These are phyloP conservation scores for Aureobasidium mangrovei DNA, from an alignment of 2,329 filamentous ascomycete genomes.

Conservation along the genomic window DNA sequence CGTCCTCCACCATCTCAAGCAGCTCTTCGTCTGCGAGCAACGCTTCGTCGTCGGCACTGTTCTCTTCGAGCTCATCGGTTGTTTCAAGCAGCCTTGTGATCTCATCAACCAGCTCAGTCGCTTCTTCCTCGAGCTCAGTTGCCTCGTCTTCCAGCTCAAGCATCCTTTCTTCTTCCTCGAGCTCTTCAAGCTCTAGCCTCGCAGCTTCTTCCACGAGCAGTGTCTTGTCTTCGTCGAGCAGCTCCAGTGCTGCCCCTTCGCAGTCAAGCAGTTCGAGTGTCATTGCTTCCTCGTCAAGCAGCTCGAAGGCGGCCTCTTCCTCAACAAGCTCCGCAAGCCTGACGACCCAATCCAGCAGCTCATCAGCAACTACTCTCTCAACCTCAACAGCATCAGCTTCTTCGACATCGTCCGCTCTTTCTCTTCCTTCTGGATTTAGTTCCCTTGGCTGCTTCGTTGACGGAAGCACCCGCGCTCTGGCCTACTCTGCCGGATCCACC, in stretches of 20 bases:
- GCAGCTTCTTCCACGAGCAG: not conserved
- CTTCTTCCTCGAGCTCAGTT: not conserved
- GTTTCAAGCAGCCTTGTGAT: not conserved
- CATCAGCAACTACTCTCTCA: constrained; percentile 13
- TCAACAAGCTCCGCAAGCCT: constrained; percentile 8
- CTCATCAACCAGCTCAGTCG: not conserved
- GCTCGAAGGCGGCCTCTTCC: not conserved
- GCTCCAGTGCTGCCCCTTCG: not conserved
- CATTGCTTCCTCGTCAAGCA: not conserved
- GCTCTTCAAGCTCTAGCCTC: not conserved
- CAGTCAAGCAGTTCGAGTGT: not conserved
- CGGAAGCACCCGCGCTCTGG: constrained; percentile 19
- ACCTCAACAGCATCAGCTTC: constrained; percentile 14
- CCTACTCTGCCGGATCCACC: constrained; percentile 17
- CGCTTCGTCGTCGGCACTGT: not conserved
- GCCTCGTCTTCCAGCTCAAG: not conserved
- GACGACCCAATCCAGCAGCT: constrained; percentile 9
- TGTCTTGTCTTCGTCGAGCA: constrained; percentile 10
- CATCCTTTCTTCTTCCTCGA: not conserved
- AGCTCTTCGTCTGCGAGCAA: not conserved
- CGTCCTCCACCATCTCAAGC: constrained; percentile 14
- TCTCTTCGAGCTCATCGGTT: not conserved
- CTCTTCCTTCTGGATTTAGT: constrained; percentile 17
- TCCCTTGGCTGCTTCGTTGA: constrained; percentile 26
- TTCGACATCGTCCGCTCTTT: constrained; percentile 7